A percentile compares a stretch with the other conserved stretches of the same genome.
Conservation (phyloP, 441 rosid genomes). For the Brassica balearica region DNA sequence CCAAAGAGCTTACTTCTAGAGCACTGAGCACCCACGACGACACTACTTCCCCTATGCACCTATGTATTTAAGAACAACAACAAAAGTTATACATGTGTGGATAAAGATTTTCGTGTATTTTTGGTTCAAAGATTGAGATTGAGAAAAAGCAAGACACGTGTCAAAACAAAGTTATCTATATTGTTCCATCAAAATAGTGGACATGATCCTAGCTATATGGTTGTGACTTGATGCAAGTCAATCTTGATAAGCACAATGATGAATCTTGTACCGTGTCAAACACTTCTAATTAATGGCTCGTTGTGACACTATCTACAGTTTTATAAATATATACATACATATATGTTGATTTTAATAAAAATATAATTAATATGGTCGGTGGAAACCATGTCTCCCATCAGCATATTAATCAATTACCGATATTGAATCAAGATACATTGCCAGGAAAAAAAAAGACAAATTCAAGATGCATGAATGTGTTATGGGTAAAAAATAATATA, state of each 20-base stretch:
- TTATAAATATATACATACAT: not conserved
- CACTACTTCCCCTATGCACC: not conserved
- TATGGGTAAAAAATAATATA: not conserved
- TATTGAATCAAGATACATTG: not conserved
- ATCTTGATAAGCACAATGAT: not conserved
- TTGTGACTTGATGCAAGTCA: conserved; percentile 1
- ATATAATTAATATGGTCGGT: not conserved
- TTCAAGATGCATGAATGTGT: not conserved
- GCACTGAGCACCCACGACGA: not conserved
- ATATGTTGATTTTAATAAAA: not conserved
- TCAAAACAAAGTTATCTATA: not conserved
- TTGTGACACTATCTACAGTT: not conserved
- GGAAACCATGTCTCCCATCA: not conserved
- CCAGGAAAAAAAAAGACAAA: not conserved
- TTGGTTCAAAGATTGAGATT: not conserved
- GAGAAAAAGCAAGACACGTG: not conserved
- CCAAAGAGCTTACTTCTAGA: not conserved
- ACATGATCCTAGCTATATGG: not conserved
- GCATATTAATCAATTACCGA: not conserved
- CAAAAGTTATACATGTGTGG: not conserved
- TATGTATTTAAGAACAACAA: not conserved
- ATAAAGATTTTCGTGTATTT: not conserved
- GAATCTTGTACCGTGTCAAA: conserved; percentile 2
- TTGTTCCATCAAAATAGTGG: not conserved
- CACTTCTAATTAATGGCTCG: conserved; percentile 1